Evolutionary conservation across 2,329 filamentous ascomycete genomes (phyloP), one percentile per base, ranked within the genome.

Genomic region (Aspergillus intermedius): DNA sequence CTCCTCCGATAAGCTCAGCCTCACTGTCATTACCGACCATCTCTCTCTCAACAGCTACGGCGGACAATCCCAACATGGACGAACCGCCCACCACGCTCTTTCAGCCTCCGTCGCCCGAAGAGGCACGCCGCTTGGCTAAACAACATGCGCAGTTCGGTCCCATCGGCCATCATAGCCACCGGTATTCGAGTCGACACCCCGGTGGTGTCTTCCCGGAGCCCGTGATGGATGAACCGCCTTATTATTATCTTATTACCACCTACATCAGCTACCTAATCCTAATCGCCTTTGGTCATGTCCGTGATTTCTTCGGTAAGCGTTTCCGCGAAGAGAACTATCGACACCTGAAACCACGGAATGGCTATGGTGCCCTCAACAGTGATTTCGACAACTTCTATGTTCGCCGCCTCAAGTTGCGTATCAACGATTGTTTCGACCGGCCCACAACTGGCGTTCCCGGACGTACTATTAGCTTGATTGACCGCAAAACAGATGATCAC

Each of bases 331-430:
- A 87, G 65, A 86, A 89, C 62, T 97, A 97, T 71, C 84, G 82
- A 64, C 86, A 93, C 60, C 76, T 97, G 62, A 87, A 87, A 65
- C 80, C 86, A 34, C 80, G 82, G 56, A 88, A 95, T 66, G 93
- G 93, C 54, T 97, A 95, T 65, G 93, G 91, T 9, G 90, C 93
- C 2, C 78, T 98, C 56, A 97, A 96, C 71, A 94, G 90, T 62
- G 93, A 98, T 70, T 98, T 98, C 65, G 93, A 98, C 76, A 97
- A 91, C 71, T 98, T 98, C 70, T 98, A 98, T 72, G 88, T 91
- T 49, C 83, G 93, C 49, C 81, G 93, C 52, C 72, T 98, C 65
- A 97, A 98, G 77, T 81, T 90, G 75, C 84, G 93, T 55, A 89
- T 98, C 65, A 94, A 97, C 60, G 93, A 98, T 71, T 95, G 90